These are phyloP conservation scores for Fusarium nisikadoi DNA, from an alignment of 2,329 filamentous ascomycete genomes.

Conservation along the genomic window DNA sequence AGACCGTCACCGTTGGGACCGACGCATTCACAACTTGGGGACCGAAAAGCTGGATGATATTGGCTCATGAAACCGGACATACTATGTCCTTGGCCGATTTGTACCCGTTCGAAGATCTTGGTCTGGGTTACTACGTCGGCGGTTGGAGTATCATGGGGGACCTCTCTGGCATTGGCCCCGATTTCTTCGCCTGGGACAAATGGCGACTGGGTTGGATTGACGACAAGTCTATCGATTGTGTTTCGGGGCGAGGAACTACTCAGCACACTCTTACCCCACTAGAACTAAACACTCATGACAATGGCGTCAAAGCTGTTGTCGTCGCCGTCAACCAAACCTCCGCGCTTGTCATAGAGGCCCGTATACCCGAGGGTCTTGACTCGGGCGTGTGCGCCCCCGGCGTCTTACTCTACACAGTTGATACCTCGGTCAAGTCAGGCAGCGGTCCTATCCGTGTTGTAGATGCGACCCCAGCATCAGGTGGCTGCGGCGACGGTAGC, in stretches of 20 bases:
- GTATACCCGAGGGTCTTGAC: constrained; percentile 43
- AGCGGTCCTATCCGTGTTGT: constrained; percentile 48
- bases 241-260: constrained; percentile 40
- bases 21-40: constrained; percentile 48
- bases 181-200: constrained; percentile 54
- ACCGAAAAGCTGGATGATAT: constrained; percentile 38
- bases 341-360: constrained; percentile 49
- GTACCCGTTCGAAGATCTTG: constrained; percentile 45
- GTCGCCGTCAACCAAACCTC: constrained; percentile 16
- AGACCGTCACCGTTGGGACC: constrained; percentile 47
- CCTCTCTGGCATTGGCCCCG: constrained; percentile 48
- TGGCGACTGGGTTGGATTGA: constrained; percentile 52
- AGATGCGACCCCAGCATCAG: constrained; percentile 45
- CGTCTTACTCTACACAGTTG: constrained; percentile 50
- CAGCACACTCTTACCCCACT: constrained; percentile 39
- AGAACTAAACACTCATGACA: not conserved
- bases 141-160: constrained; percentile 53
- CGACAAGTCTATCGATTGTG: constrained; percentile 49
- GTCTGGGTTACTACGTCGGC: constrained; percentile 47
- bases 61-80: constrained; percentile 54
- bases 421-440: constrained; percentile 44
- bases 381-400: constrained; percentile 45
- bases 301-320: constrained; percentile 25
- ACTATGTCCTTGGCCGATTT: constrained; percentile 52
- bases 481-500: constrained; percentile 41